phyloP scores from a whole-genome alignment of 2,329 filamentous ascomycete genomes.

The Dactylellina leptospora region DNA sequence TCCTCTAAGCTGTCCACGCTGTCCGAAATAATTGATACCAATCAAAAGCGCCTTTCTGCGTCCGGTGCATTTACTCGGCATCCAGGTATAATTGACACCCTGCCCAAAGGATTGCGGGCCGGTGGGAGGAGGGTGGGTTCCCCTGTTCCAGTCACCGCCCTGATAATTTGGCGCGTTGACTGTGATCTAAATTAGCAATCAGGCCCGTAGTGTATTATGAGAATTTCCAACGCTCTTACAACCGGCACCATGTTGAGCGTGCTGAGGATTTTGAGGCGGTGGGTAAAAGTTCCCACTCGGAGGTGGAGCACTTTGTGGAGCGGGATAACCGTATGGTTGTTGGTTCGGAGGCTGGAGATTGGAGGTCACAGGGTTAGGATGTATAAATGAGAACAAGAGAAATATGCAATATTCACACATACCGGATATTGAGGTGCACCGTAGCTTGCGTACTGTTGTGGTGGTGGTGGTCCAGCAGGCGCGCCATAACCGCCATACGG shows the following conservation, averaged over 20 bases:
- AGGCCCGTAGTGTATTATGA: no score
- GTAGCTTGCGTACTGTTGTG: constrained; percentile 35
- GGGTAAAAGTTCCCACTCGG: constrained; percentile 32
- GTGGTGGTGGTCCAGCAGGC: no score
- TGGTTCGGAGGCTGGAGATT: no score
- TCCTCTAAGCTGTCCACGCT: constrained; percentile 74
- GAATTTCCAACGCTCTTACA: no score
- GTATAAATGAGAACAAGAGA: no score
- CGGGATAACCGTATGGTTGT: no score
- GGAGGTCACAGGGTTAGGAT: no score
- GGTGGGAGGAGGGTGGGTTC: constrained; percentile 37
- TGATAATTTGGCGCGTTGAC: constrained; percentile 43
- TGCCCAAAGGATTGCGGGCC: constrained; percentile 44
- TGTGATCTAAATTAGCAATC: no score
- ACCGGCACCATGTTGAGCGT: constrained; percentile 27
- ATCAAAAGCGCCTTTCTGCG: constrained; percentile 78
- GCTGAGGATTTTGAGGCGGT: constrained; percentile 31
- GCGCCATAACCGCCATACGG: no score
- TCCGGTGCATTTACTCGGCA: constrained; percentile 70
- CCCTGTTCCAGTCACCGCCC: constrained; percentile 32
- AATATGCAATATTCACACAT: constrained; percentile 23
- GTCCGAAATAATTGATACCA: constrained; percentile 82
- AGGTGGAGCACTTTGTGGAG: constrained; percentile 31
- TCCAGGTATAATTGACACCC: constrained; percentile 47
- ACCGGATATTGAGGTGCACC: constrained; percentile 43